phyloP scores from a whole-genome alignment of 768 basidiomycete species.

The Pleurotus djamor region DNA sequence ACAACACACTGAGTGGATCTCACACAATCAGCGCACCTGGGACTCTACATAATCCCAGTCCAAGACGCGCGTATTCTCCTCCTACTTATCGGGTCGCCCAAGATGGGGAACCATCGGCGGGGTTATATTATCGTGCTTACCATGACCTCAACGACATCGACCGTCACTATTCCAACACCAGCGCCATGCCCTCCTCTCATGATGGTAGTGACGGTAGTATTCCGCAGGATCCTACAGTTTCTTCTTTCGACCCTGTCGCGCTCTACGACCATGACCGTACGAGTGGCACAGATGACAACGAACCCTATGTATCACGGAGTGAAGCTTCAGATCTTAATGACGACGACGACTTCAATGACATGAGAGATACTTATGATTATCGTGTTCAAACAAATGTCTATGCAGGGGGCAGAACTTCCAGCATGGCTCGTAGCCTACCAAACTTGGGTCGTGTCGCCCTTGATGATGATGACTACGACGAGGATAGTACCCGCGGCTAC shows the following conservation, averaged over 20 bases:
- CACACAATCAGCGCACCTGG: not conserved
- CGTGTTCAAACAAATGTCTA: not conserved
- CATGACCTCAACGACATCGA: not conserved
- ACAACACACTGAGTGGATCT: constrained; percentile 5
- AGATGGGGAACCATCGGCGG: not conserved
- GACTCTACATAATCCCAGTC: not conserved
- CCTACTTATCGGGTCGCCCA: not conserved
- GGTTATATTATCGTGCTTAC: not conserved
- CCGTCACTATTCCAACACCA: not conserved
- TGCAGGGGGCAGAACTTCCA: not conserved
- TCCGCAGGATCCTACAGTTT: not conserved
- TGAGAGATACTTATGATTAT: not conserved
- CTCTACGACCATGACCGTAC: not conserved
- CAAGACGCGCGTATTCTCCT: not conserved
- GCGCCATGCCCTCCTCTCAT: not conserved
- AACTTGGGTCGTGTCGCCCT: not conserved
- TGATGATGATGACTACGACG: not conserved
- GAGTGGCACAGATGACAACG: not conserved
- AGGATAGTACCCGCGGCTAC: not conserved
- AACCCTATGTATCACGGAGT: not conserved
- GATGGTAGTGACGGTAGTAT: not conserved
- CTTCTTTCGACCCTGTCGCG: not conserved
- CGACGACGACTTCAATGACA: not conserved
- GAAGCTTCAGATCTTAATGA: not conserved
- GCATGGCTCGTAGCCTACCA: constrained; percentile 5